Percentiles rank a stretch among this genome's conserved stretches.
These are phyloP conservation scores for Abortiporus biennis DNA, from an alignment of 1,284 basidiomycete species.

Conservation along the genomic window DNA sequence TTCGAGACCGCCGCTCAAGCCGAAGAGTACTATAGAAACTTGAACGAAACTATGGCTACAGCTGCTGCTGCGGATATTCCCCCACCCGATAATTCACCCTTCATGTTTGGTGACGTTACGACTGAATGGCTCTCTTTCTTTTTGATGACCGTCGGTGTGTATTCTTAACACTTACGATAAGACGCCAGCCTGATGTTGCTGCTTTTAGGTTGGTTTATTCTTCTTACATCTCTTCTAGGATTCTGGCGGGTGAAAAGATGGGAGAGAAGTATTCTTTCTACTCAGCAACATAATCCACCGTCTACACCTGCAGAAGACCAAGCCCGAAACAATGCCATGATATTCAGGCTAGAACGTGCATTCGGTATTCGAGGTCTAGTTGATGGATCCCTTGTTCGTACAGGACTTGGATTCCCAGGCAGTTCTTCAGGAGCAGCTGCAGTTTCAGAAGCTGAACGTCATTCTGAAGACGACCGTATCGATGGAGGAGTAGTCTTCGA, in stretches of 20 bases:
- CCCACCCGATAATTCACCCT: constrained; percentile 12
- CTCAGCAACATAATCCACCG: constrained; percentile 16
- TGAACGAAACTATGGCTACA: constrained; percentile 22
- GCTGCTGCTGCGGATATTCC: constrained; percentile 10
- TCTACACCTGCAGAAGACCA: constrained; percentile 20
- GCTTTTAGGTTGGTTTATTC: constrained; percentile 90
- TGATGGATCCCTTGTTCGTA: constrained; percentile 33
- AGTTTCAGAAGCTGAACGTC: constrained; percentile 6
- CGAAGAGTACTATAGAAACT: constrained; percentile 35
- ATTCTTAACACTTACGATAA: too few species aligned
- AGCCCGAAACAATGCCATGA: constrained; percentile 16
- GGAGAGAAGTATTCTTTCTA: constrained; percentile 66
- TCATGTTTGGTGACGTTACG: constrained; percentile 40
- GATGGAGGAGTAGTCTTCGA: constrained; percentile 23
- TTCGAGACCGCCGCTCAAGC: constrained; percentile 43
- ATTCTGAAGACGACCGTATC: constrained; percentile 9
- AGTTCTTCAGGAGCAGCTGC: constrained; percentile 11
- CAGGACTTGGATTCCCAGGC: constrained; percentile 43
- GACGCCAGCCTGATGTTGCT: too few species aligned
- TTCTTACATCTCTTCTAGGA: constrained; percentile 81
- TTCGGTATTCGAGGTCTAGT: constrained; percentile 41
- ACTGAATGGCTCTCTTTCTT: constrained; percentile 91
- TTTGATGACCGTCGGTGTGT: constrained; percentile 82
- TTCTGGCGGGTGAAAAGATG: constrained; percentile 92
- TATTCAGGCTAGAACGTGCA: constrained; percentile 34